Base-by-base conservation (phyloP, 345 rosid species). In the Capsella bursapastoris region DNA sequence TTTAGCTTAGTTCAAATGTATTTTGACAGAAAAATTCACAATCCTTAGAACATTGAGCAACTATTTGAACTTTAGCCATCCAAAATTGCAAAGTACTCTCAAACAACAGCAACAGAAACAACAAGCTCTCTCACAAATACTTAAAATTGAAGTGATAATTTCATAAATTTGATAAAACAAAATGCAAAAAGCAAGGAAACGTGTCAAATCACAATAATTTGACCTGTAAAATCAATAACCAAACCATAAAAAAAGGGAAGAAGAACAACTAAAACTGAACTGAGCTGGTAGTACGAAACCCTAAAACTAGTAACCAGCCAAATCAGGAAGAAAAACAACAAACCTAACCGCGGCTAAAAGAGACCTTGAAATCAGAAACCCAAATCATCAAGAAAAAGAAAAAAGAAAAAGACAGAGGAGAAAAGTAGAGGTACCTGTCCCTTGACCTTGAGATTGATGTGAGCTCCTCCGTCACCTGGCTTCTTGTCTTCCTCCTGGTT, bases 361-460 rank as follows among this genome's bases (percentile, higher is more conserved):
- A 68, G 63, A 69, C n/a, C 22, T 53, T 53, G 15, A 29, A 64
- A 55, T 8, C 29, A 48, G 66, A 29, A 59, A 50, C 25, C 58
- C 7, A 65, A 64, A 64, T 53, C 64, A n/a, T 3, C 12, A 14
- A 10, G 38, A 2, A 18, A 40, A 5, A 18, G 22, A 18, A 35
- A 14, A 45, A 4, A 1, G 5, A 31, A 14, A 1, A 28, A 6
- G 3, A 22, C 0, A 34, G 13, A 37, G 1, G 2, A 28, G 31
- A 56, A 13, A 22, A 6, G 40, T 35, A 38, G 35, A 38, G 13
- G 59, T 59, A 92, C 98, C 96, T 92, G 96, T 48, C 96, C 93
- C 80, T 92, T 89, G 73, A 92, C 97, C 70, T 92, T 92, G 48
- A 92, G 96, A 28, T 90, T 90, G 82, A 92, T 88, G 78, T 90